These are phyloP conservation scores for Torulaspora pretoriensis DNA, from an alignment of 1,139 yeast species.

Conservation along the genomic window DNA sequence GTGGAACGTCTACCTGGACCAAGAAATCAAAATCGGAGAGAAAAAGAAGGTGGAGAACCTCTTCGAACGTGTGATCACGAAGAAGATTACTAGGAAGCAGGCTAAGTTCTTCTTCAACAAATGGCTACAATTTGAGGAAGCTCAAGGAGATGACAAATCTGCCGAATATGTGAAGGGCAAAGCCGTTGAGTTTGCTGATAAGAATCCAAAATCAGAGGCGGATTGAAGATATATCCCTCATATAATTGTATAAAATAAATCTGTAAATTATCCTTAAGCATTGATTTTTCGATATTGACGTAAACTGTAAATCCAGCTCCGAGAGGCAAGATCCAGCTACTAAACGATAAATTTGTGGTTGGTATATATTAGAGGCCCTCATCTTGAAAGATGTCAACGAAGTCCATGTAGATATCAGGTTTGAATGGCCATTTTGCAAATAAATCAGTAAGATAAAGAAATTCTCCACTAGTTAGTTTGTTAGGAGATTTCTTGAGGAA, in stretches of 20 bases:
- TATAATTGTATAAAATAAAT: slow-evolving; percentile 1
- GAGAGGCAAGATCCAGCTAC: too few species aligned
- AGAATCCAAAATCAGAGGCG: slow-evolving; percentile 12
- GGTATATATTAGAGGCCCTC: slow-evolving; percentile 7
- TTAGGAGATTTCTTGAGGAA: slow-evolving; percentile 46
- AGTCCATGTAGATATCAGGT: slow-evolving; percentile 47
- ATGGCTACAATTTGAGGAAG: slow-evolving; percentile 81
- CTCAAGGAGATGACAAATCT: slow-evolving; percentile 61
- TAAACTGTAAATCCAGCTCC: too few species aligned
- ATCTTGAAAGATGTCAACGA: slow-evolving; percentile 28
- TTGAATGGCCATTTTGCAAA: slow-evolving; percentile 84
- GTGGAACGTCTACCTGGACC: slow-evolving; percentile 94
- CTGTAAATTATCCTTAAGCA: slow-evolving; percentile 4
- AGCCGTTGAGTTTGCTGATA: slow-evolving; percentile 71
- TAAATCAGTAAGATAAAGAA: slow-evolving; percentile 45
- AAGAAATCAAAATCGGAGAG: slow-evolving; percentile 67
- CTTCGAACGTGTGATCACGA: slow-evolving; percentile 71
- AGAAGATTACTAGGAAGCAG: slow-evolving; percentile 79
- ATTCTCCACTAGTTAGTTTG: slow-evolving; percentile 53
- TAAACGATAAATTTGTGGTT: too few species aligned
- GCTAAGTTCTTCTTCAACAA: slow-evolving; percentile 93
- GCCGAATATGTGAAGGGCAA: slow-evolving; percentile 84
- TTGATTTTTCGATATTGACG: not conserved
- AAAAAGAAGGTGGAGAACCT: slow-evolving; percentile 66
- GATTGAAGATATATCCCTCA: not conserved